phyloP scores from a whole-genome alignment of 148 eudicot species.

The Heliosperma pusillum region DNA sequence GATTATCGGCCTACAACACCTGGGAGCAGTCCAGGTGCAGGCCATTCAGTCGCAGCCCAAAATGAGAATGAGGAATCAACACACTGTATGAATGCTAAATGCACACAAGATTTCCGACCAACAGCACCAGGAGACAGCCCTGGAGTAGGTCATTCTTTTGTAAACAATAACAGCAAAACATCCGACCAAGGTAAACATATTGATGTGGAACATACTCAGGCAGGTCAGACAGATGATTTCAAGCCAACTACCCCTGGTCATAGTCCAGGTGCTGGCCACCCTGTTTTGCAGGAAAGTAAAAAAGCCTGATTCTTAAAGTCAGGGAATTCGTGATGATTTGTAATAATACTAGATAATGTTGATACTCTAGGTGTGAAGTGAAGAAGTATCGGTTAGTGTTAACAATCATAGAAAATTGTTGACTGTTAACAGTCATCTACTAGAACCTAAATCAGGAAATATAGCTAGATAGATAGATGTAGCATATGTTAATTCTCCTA shows the following conservation, averaged over 20 bases:
- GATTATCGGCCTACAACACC: conserved; percentile 17
- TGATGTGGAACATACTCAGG: conserved; percentile 16
- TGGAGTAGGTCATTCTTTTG: conserved; percentile 21
- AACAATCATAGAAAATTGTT: neutral
- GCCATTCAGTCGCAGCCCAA: conserved; percentile 13
- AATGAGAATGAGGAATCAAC: neutral
- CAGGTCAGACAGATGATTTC: conserved; percentile 32
- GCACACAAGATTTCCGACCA: conserved; percentile 27
- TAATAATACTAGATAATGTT: neutral
- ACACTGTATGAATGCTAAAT: conserved; percentile 21
- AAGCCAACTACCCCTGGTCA: conserved; percentile 46
- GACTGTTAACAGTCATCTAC: neutral
- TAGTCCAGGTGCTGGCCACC: conserved; percentile 64
- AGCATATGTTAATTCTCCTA: neutral
- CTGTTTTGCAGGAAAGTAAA: conserved; percentile 16
- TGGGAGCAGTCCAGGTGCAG: conserved; percentile 27
- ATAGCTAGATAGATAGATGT: neutral
- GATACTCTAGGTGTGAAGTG: neutral
- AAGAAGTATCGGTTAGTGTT: neutral
- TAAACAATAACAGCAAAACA: conserved; percentile 6
- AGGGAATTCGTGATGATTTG: neutral
- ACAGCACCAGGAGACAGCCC: conserved; percentile 29
- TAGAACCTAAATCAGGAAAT: neutral
- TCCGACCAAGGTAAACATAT: conserved; percentile 17
- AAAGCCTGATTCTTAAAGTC: conserved; percentile 30